A percentile compares a stretch with the other conserved stretches of the same genome.
These are phyloP conservation scores for Musa schizocarpa DNA, from an alignment of 176 grass and related monocot species.

Conservation along the genomic window DNA sequence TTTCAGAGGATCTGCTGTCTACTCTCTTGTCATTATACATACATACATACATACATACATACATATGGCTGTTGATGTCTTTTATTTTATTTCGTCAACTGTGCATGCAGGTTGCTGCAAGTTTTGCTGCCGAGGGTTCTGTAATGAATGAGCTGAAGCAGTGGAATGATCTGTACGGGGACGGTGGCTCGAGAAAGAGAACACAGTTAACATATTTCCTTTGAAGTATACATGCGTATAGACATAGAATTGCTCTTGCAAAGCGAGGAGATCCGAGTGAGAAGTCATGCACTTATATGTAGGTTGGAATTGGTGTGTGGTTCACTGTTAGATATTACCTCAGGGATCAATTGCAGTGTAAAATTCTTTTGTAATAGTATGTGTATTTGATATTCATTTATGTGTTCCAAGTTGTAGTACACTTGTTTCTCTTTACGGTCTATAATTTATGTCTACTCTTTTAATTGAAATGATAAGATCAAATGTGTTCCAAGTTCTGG, in stretches of 20 bases:
- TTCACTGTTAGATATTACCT: too few species aligned
- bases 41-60: neutral
- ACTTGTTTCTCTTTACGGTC: too few species aligned
- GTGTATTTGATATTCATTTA: neutral
- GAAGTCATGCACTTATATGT: too few species aligned
- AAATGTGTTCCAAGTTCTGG: too few species aligned
- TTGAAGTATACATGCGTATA: conserved; percentile 23
- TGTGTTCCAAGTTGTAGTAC: too few species aligned
- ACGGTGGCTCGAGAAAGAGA: conserved; percentile 90
- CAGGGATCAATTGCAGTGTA: too few species aligned
- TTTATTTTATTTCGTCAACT: neutral
- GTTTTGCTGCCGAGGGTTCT: conserved; percentile 65
- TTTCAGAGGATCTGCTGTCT: neutral
- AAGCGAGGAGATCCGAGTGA: neutral
- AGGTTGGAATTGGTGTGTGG: too few species aligned
- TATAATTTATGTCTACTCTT: too few species aligned
- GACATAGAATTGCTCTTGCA: neutral
- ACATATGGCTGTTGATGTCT: neutral
- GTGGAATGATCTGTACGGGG: conserved; percentile 79
- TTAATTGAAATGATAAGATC: too few species aligned
- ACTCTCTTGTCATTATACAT: neutral
- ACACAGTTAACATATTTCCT: conserved; percentile 87
- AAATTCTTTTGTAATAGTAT: neutral
- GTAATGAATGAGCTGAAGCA: conserved; percentile 91
- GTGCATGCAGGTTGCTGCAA: conserved; percentile 59